Base-by-base conservation (phyloP, 2,329 filamentous ascomycete genomes). In the Ophiobolus disseminans region DNA sequence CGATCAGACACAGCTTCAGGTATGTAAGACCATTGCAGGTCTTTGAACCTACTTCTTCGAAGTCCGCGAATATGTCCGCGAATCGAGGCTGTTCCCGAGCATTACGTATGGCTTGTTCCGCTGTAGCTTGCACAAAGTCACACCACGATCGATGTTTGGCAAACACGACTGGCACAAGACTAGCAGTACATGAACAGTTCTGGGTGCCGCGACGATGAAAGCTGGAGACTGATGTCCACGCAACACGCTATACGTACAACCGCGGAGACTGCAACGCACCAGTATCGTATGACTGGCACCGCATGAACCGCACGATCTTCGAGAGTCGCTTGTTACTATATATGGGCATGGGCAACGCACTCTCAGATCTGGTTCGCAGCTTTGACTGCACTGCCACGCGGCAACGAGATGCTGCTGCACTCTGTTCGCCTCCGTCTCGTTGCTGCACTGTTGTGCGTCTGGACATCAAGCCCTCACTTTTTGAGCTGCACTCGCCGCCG, bases 1-100 rank as follows among this genome's bases (percentile, higher is more conserved):
- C 77, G 90, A 86, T 79, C 93, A 97, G 84, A 81, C 80, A 80
- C 90, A 95, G 87, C 95, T 99, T 82, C 97, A 99, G 94, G 94
- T 99, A 99, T 95, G 94, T 99, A 91, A 91, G 85, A 67, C 63
- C 88, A 82, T 87, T 62, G 62, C 67, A 62, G 72, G 70, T 70
- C 66, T 73, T 70, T 73, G 66, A 72, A 65, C 74, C 73, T 73
- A 63, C 51, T 60, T 56, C 52, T 45, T 68, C 64, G 64, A 60
- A 55, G 46, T 57, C 57, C 57, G 58, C 63, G 60, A 65, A 62
- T 62, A 54, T n/a, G n/a, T n/a, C 53, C 31, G 23, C 34, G 25
- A 21, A 60, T 49, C 58, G 56, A 61, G 56, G 54, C 45, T 45
- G 38, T 41, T 31, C 48, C 54, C 50, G 46, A 51, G 51, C 47